Base-by-base conservation (phyloP, 2,329 filamentous ascomycete species). In the Penicillium sclerotigenum region DNA sequence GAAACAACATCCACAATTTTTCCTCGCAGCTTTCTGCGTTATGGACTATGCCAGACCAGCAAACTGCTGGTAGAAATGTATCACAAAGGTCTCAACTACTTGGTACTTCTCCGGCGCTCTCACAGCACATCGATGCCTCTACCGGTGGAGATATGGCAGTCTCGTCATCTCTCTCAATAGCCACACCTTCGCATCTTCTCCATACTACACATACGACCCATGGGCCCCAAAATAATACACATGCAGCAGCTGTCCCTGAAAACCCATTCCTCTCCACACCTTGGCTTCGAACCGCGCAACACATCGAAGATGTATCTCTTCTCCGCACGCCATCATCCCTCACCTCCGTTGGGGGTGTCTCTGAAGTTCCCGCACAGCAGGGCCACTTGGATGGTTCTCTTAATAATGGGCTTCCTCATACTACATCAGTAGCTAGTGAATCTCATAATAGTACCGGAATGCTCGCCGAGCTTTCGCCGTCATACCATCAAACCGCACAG, bases 291-390 rank as follows among this genome's bases (percentile, higher is more conserved):
- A 56, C 65, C 33, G 51, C 67, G 20, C 59, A 63, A 18, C 66
- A 59, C 42, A 55, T 68, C 9, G 65, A 70, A 22, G 68, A 70
- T 29, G 62, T 56, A 16, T 57, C 64, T 9, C 45, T 73, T 10
- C 47, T 71, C n/a, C 64, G 62, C 8, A 71, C 69, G 8, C 66
- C 69, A 1, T 60, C 70, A 18, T 70, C 70, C 5, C 45, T 72
- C 36, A 58, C 61, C 16, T 65, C 65, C n/a, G 54, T 65, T 4
- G 61, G 58, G 20, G 63, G 62, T 11, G 43, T 57, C 5, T 50
- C 59, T 0, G 67, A 68, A 45, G 18, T 63, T 16, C 57, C 65
- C 7, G 55, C 58, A 33, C 59, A 62, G 7, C 57, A 57, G 11
- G 49, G 60, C 9, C 66, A 64, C 16, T 20, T 65, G 22, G 64